Evolutionary conservation across 805 yeast species (phyloP).

Genomic region (Suhomyces sp.): DNA sequence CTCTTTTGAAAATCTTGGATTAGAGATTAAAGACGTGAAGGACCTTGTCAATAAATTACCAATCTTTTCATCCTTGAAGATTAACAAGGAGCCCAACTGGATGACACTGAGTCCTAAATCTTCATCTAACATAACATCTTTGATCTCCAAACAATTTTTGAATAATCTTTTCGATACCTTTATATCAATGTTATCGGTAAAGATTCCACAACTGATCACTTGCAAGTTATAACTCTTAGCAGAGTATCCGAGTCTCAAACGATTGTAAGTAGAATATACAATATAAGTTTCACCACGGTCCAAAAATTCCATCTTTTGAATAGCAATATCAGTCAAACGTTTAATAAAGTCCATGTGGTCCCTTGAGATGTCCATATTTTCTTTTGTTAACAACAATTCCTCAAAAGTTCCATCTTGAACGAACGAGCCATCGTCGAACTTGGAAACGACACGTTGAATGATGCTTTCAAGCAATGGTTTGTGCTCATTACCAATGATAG

Average conservation of each 20-base stretch:
- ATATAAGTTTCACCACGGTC: conserved; percentile 60
- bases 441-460: conserved; percentile 24
- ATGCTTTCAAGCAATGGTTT: conserved; percentile 28
- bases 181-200: conserved; percentile 45
- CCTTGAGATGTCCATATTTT: conserved; percentile 20
- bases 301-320: conserved; percentile 43
- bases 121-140: conserved; percentile 53
- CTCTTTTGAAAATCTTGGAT: conserved; percentile 46
- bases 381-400: conserved; percentile 4
- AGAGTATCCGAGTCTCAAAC: conserved; percentile 50
- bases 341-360: conserved; percentile 26
- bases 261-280: conserved; percentile 48
- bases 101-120: conserved; percentile 51
- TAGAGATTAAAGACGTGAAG: conserved; percentile 54
- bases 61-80: conserved; percentile 38
- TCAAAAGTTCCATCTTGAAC: conserved; percentile 2
- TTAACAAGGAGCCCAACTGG: conserved; percentile 57
- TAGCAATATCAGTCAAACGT: conserved; percentile 32
- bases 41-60: conserved; percentile 42
- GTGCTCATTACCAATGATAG: conserved; percentile 26
- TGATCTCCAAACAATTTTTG: conserved; percentile 50
- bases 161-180: conserved; percentile 46
- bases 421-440: conserved; percentile 10
- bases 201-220: conserved; percentile 57
- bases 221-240: conserved; percentile 60